Evolutionary conservation across 306 rosid genomes (phyloP), one percentile per base, ranked within the genome.

Genomic region (Hippophae tibetana): DNA sequence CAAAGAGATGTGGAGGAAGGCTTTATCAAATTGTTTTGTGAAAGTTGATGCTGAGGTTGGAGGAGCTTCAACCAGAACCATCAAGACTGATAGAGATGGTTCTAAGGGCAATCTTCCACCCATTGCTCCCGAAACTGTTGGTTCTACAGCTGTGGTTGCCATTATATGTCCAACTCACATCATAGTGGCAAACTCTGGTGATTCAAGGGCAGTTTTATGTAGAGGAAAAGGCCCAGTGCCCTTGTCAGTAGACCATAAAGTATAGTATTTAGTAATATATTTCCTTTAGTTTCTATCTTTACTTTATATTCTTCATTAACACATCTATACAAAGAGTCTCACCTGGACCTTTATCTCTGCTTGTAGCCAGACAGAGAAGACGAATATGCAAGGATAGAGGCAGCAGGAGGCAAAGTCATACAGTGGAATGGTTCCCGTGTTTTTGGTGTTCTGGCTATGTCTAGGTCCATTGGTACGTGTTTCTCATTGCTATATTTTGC

Each of bases 401-500:
- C 87, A n/a, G 81, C 90, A 11, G 94, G 94, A 64, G 96, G 96
- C 71, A 88, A 72, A 74, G 75, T 88, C 57, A 88, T 88, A 66
- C 84, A 78, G 60, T 88, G 96, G 96, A 64, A 80, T 38, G 94
- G 96, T 31, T 84, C 78, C 58, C 69, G 94, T 60, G 86, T 88
- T 54, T 79, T 82, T 53, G 96, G 96, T 55, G 96, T 88, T 70
- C 81, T 88, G 64, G 96, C 96, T 7, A 81, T 81, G 86, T 88
- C 96, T 59, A 83, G 96, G 75, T 82, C 96, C 79, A 78, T 88
- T 51, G 96, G 96, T 84, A 80, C 38, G 79, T 60, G 25, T 54
- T 58, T 9, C 55, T 10, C 40, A 25, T 53, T 6, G 3, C 57
- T 31, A 42, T 27, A 6, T 43, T n/a, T 6, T n/a, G 9, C 6